Percentiles rank a stretch among this genome's conserved stretches.
Evolutionary conservation across 352 stramenopile species (phyloP).

Genomic region (Phytopythium aichiense): DNA sequence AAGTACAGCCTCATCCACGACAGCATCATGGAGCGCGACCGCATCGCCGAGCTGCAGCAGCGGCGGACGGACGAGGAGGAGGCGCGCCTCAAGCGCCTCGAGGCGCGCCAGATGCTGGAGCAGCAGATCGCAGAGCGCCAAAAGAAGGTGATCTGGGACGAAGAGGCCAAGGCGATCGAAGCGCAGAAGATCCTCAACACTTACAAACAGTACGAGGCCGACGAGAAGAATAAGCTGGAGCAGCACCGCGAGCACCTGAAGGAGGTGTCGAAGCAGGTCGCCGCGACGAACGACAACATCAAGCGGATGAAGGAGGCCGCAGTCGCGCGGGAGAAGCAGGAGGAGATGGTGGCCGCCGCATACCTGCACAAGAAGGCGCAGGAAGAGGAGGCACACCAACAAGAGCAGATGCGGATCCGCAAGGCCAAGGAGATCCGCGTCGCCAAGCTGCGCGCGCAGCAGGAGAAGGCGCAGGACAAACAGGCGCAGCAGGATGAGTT

Average conservation of each 20-base stretch:
- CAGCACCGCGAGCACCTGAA: constrained; percentile 42
- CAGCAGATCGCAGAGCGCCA: constrained; percentile 63
- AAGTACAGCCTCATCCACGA: constrained; percentile 70
- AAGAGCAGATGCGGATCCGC: constrained; percentile 58
- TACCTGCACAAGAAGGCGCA: constrained; percentile 71
- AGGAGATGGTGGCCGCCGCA: constrained; percentile 55
- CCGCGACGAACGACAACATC: constrained; percentile 64
- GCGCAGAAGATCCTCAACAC: constrained; percentile 73
- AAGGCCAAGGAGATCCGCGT: constrained; percentile 70
- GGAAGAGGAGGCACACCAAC: constrained; percentile 60
- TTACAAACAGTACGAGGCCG: constrained; percentile 78
- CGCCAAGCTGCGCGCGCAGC: constrained; percentile 71
- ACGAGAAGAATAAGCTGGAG: constrained; percentile 55
- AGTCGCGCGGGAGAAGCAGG: constrained; percentile 42
- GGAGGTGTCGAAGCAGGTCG: constrained; percentile 41
- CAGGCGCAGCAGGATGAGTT: constrained; percentile 60
- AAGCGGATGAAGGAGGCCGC: constrained; percentile 60
- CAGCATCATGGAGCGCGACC: constrained; percentile 70
- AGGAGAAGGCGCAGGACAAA: constrained; percentile 82
- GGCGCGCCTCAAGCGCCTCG: constrained; percentile 46
- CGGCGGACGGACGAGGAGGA: constrained; percentile 36
- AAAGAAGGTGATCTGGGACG: constrained; percentile 65
- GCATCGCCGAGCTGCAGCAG: constrained; percentile 45
- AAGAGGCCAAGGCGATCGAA: constrained; percentile 76
- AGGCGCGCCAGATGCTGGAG: constrained; percentile 62